Evolutionary conservation across 345 rosid genomes (phyloP).

Genomic region (Eucalyptus cloeziana): DNA sequence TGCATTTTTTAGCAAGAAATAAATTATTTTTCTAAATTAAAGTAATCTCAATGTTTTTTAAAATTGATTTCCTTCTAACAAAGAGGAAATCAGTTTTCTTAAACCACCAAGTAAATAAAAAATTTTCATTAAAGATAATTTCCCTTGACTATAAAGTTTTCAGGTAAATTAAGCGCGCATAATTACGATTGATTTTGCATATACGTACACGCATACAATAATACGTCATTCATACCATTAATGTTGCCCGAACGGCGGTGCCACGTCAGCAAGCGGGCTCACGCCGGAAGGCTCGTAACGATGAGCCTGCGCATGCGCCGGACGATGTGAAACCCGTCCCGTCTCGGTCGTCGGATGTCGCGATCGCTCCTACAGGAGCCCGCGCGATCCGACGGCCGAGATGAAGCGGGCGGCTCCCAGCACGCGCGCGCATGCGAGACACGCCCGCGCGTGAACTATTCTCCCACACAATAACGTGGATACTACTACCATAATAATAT

Average conservation of each 20-base stretch:
- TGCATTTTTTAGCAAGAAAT: neutral
- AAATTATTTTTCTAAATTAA: neutral
- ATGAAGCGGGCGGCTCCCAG: neutral
- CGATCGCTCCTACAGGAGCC: too few species aligned
- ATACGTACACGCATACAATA: too few species aligned
- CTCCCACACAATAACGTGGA: neutral
- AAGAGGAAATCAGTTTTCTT: neutral
- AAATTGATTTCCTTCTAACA: neutral
- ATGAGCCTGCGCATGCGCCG: neutral
- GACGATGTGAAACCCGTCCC: neutral
- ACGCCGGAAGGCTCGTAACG: neutral
- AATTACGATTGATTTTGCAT: too few species aligned
- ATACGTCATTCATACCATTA: rapidly evolving
- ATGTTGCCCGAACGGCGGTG: too few species aligned
- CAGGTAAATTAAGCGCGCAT: neutral
- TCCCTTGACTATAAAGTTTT: neutral
- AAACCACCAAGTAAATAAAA: neutral
- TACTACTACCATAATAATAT: neutral
- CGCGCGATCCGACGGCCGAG: neutral
- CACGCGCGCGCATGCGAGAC: neutral
- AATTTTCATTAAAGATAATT: neutral
- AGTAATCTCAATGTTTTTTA: too few species aligned
- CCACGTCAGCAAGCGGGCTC: neutral
- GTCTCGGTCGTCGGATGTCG: neutral
- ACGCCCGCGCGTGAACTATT: neutral